Percentiles rank a stretch among this genome's conserved stretches.
Conservation (phyloP, 192 early-diverging fungal genomes). For the Entomortierella lignicola region DNA sequence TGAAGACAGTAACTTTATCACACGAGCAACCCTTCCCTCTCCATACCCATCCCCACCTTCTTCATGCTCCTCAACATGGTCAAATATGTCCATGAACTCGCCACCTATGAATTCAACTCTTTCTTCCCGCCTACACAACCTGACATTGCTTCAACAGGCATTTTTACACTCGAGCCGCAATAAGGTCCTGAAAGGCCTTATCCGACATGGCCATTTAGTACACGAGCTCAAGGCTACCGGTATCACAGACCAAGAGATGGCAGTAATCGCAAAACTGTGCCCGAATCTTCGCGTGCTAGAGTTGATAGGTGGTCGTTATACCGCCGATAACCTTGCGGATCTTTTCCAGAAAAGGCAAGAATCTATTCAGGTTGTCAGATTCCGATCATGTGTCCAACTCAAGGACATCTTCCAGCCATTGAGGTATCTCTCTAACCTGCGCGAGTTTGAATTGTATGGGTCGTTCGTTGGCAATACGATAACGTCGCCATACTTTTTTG, state of each 20-base stretch:
- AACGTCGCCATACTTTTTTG: slow-evolving; percentile 48
- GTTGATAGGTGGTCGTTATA: slow-evolving; percentile 44
- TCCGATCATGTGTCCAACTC: slow-evolving; percentile 33
- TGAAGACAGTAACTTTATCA: slow-evolving; percentile 35
- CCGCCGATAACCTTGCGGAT: slow-evolving; percentile 22
- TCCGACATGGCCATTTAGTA: slow-evolving; percentile 29
- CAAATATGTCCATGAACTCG: slow-evolving; percentile 15
- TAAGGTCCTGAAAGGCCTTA: slow-evolving; percentile 34
- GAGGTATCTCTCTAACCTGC: slow-evolving; percentile 24
- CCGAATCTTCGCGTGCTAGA: slow-evolving; percentile 41
- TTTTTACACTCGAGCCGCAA: slow-evolving; percentile 45
- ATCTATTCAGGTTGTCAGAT: slow-evolving; percentile 35
- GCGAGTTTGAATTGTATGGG: slow-evolving; percentile 47
- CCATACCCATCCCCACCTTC: slow-evolving; percentile 28
- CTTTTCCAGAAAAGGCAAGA: slow-evolving; percentile 32
- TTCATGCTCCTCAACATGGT: slow-evolving; percentile 44
- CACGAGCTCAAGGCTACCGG: slow-evolving; percentile 47
- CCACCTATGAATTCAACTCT: neutral
- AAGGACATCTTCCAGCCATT: slow-evolving; percentile 42
- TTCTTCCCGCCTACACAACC: neutral
- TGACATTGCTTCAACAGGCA: slow-evolving; percentile 24
- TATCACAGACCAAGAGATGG: slow-evolving; percentile 47
- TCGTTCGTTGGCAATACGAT: slow-evolving; percentile 54
- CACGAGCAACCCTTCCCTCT: neutral
- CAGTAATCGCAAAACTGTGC: slow-evolving; percentile 22